These are phyloP conservation scores for Vitis rotundifolia DNA, from an alignment of 164 flowering plant genomes.

Conservation along the genomic window DNA sequence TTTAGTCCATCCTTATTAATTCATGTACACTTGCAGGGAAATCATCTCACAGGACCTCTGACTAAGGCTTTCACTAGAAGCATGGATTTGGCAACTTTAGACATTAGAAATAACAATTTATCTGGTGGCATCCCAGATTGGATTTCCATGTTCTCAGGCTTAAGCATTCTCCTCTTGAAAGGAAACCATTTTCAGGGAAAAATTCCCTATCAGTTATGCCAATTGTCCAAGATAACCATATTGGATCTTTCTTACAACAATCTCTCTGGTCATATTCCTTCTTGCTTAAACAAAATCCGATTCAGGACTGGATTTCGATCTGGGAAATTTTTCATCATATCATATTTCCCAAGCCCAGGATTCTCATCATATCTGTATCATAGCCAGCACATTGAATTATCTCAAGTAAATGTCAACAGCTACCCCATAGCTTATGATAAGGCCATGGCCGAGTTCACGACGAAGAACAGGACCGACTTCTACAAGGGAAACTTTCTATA, in stretches of 20 bases:
- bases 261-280: slow-evolving; percentile 5
- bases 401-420: neutral
- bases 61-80: neutral
- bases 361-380: neutral
- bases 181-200: slow-evolving; percentile 9
- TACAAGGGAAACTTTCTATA: neutral
- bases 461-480: neutral
- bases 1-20: neutral
- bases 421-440: neutral
- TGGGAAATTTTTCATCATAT: neutral
- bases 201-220: slow-evolving; percentile 10
- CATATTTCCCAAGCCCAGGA: neutral
- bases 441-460: neutral
- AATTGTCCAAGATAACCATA: neutral
- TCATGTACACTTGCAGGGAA: neutral
- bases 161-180: slow-evolving; percentile 5
- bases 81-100: neutral
- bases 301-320: neutral
- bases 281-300: neutral
- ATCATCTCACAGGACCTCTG: neutral
- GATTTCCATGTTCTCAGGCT: neutral
- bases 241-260: slow-evolving; percentile 18
- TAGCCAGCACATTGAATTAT: too few relatives aligned
- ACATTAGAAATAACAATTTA: neutral
- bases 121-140: slow-evolving; percentile 3